These are phyloP conservation scores for Calophaca sinica DNA, from an alignment of 306 rosid species.

Conservation along the genomic window DNA sequence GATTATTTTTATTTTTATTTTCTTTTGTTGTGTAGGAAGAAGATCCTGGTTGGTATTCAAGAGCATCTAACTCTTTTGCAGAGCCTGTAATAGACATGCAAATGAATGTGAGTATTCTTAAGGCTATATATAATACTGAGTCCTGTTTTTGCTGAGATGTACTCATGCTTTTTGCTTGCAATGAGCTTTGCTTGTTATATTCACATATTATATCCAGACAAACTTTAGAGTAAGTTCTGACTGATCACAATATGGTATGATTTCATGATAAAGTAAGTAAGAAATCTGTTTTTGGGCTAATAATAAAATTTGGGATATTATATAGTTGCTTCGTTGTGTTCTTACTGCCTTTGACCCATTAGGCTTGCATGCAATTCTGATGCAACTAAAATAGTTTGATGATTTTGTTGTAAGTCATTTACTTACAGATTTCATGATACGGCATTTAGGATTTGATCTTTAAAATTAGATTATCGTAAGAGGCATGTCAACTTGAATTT, in stretches of 20 bases:
- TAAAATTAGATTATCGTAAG: slow-evolving; percentile 30
- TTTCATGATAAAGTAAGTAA: slow-evolving; percentile 23
- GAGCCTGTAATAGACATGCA: slow-evolving; percentile 86
- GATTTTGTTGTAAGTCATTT: slow-evolving; percentile 31
- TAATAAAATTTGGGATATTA: slow-evolving; percentile 27
- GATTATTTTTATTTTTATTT: slow-evolving; percentile 32
- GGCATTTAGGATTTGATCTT: slow-evolving; percentile 33
- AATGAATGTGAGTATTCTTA: slow-evolving; percentile 76
- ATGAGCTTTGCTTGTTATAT: slow-evolving; percentile 31
- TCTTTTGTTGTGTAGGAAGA: slow-evolving; percentile 70
- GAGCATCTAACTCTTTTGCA: slow-evolving; percentile 75
- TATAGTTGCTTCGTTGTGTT: slow-evolving; percentile 13
- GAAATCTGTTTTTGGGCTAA: background rate
- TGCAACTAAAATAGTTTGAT: slow-evolving; percentile 21
- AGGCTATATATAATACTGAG: slow-evolving; percentile 12
- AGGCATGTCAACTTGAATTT: slow-evolving; percentile 35
- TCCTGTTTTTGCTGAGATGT: slow-evolving; percentile 21
- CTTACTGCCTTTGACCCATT: slow-evolving; percentile 13
- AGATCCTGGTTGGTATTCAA: slow-evolving; percentile 97
- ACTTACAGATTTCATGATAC: slow-evolving; percentile 28
- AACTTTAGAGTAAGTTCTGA: slow-evolving; percentile 21
- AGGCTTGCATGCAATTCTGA: slow-evolving; percentile 20
- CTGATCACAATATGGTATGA: slow-evolving; percentile 29
- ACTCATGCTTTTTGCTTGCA: slow-evolving; percentile 26
- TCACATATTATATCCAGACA: slow-evolving; percentile 21